These are phyloP conservation scores for Eurotiales sp. DNA, from an alignment of 2,329 filamentous ascomycete genomes.

Conservation along the genomic window DNA sequence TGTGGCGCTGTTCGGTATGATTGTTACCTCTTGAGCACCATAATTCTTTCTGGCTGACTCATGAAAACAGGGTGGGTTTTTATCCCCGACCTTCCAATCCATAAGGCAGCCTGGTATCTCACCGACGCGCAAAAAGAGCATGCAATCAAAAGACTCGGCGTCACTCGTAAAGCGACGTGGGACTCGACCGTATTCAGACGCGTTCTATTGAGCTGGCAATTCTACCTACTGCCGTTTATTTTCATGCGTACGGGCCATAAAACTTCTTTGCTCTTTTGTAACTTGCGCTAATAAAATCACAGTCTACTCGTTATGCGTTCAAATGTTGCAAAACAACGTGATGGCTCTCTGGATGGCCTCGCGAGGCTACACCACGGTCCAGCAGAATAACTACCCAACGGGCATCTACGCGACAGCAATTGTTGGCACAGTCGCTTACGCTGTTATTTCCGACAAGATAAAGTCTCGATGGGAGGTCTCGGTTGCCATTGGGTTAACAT, in stretches of 20 bases:
- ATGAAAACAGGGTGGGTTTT: conserved; percentile 39
- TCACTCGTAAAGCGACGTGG: conserved; percentile 25
- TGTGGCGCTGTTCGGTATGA: conserved; percentile 50
- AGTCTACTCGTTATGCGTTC: conserved; percentile 44
- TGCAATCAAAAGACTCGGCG: conserved; percentile 35
- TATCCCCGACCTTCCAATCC: conserved; percentile 42
- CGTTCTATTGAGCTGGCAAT: conserved; percentile 44
- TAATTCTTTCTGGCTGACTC: neutral
- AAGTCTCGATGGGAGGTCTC: conserved; percentile 45
- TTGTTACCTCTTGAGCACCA: conserved; percentile 48
- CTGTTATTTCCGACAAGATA: conserved; percentile 40
- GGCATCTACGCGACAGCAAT: conserved; percentile 42
- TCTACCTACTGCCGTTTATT: conserved; percentile 43
- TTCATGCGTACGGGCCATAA: conserved; percentile 47
- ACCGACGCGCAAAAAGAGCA: conserved; percentile 29
- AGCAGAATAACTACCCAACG: conserved; percentile 47
- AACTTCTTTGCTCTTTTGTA: no score
- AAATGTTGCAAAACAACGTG: conserved; percentile 44
- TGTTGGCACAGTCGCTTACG: conserved; percentile 40
- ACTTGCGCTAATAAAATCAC: conserved; percentile 8
- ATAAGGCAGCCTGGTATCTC: conserved; percentile 42
- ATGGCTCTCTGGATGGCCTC: conserved; percentile 46
- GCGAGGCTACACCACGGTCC: conserved; percentile 40
- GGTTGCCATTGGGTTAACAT: conserved; percentile 41
- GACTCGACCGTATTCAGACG: conserved; percentile 29